phyloP scores from a whole-genome alignment of 371 early-diverging fungal species.

The Catenaria anguillulae region DNA sequence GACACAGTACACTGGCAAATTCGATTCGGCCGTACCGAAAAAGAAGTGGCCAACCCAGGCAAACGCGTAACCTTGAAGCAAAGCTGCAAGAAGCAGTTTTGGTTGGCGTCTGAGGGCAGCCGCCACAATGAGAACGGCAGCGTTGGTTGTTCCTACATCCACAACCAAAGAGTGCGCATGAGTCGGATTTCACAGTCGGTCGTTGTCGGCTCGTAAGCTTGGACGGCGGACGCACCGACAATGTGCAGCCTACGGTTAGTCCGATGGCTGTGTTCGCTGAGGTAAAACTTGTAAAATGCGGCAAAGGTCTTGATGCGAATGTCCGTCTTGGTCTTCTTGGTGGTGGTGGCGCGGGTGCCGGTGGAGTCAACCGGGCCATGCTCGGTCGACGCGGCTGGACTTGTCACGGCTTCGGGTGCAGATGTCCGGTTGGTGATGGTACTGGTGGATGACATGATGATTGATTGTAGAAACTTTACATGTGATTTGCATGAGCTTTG shows the following conservation, averaged over 20 bases:
- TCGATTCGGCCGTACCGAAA: background rate
- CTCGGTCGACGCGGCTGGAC: no score
- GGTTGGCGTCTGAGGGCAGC: background rate
- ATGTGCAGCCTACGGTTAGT: constrained; percentile 2
- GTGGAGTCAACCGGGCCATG: no score
- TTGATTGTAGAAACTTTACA: no score
- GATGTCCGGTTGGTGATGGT: no score
- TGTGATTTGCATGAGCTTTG: no score
- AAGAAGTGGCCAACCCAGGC: constrained; percentile 7
- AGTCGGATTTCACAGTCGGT: no score
- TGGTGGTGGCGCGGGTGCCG: no score
- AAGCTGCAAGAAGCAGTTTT: background rate
- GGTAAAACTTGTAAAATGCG: constrained; percentile 1
- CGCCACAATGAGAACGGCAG: background rate
- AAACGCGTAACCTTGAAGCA: background rate
- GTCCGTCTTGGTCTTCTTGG: no score
- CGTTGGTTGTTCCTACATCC: constrained; percentile 1
- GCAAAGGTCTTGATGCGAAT: background rate
- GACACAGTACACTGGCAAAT: background rate
- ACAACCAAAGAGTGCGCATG: no score
- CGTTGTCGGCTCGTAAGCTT: no score
- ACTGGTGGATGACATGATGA: no score
- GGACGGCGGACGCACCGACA: background rate
- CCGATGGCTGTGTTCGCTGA: background rate
- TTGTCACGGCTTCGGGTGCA: no score